A percentile compares a stretch with the other conserved stretches of the same genome.
Evolutionary conservation across 2,329 filamentous ascomycete species (phyloP).

Genomic region (Graphilbum sp.): DNA sequence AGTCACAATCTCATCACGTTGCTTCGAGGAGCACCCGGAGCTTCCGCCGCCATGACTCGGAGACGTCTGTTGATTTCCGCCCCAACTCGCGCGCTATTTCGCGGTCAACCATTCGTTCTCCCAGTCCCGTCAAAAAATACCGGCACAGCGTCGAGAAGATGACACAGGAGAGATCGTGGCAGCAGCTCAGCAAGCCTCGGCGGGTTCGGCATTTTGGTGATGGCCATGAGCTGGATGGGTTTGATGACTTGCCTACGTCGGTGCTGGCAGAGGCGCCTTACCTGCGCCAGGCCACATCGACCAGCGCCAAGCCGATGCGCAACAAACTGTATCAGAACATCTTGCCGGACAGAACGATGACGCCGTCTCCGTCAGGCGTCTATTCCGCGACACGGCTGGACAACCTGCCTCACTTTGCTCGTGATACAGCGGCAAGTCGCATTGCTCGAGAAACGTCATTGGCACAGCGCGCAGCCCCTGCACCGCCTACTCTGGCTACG

Average conservation of each 20-base stretch:
- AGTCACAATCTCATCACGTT: conserved; percentile 56
- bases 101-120: conserved; percentile 40
- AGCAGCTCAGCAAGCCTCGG: conserved; percentile 58
- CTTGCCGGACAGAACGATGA: conserved; percentile 33
- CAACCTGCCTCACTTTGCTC: conserved; percentile 43
- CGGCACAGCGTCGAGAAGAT: conserved; percentile 21
- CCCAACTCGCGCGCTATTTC: conserved; percentile 41
- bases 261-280: conserved; percentile 65
- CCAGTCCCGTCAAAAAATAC: conserved; percentile 35
- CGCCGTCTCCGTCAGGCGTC: conserved; percentile 36
- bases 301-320: conserved; percentile 46
- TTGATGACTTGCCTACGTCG: conserved; percentile 90
- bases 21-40: conserved; percentile 52
- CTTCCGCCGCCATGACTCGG: conserved; percentile 71
- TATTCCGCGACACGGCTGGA: conserved; percentile 40
- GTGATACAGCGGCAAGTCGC: conserved; percentile 48
- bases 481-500: conserved; percentile 36
- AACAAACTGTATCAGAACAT: conserved; percentile 40
- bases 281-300: conserved; percentile 59
- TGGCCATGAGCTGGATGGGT: conserved; percentile 78
- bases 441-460: conserved; percentile 46
- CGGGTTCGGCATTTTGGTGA: conserved; percentile 68
- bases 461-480: conserved; percentile 39
- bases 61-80: conserved; percentile 43
- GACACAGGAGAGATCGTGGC: conserved; percentile 33